Evolutionary conservation across 805 yeast genomes (phyloP).

Genomic region (Candida nitratophila): DNA sequence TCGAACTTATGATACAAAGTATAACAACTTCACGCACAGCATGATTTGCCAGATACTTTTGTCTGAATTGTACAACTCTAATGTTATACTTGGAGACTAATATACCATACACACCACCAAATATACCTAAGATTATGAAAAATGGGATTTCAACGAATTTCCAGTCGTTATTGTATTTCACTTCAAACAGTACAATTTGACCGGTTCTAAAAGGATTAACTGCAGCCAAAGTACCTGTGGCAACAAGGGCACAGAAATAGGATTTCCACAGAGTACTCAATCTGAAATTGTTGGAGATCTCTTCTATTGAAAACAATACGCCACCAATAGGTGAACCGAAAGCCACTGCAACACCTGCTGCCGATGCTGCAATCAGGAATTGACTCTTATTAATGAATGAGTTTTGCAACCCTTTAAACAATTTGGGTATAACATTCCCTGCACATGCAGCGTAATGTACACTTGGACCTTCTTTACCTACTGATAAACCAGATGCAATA

Average conservation of each 20-base stretch:
- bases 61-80: constrained; percentile 70
- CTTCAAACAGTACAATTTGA: constrained; percentile 87
- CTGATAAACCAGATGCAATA: constrained; percentile 86
- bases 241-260: constrained; percentile 84
- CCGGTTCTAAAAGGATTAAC: constrained; percentile 93
- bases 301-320: constrained; percentile 88
- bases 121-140: constrained; percentile 70
- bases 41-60: constrained; percentile 48
- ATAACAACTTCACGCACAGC: constrained; percentile 67
- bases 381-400: constrained; percentile 44
- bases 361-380: constrained; percentile 81
- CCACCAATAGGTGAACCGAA: constrained; percentile 98
- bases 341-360: constrained; percentile 98
- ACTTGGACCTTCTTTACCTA: constrained; percentile 97
- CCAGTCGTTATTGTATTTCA: constrained; percentile 84
- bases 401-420: constrained; percentile 37
- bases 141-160: constrained; percentile 77
- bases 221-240: constrained; percentile 71
- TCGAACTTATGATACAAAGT: constrained; percentile 63
- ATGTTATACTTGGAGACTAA: constrained; percentile 69
- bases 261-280: constrained; percentile 83
- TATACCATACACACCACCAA: constrained; percentile 90
- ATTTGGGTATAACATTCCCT: constrained; percentile 69
- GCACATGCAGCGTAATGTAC: constrained; percentile 97
- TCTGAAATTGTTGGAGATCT: constrained; percentile 69